Percentiles rank a stretch among this genome's conserved stretches.
Evolutionary conservation across 352 stramenopile genomes (phyloP).

Genomic region (Globisporangium alternatum): DNA sequence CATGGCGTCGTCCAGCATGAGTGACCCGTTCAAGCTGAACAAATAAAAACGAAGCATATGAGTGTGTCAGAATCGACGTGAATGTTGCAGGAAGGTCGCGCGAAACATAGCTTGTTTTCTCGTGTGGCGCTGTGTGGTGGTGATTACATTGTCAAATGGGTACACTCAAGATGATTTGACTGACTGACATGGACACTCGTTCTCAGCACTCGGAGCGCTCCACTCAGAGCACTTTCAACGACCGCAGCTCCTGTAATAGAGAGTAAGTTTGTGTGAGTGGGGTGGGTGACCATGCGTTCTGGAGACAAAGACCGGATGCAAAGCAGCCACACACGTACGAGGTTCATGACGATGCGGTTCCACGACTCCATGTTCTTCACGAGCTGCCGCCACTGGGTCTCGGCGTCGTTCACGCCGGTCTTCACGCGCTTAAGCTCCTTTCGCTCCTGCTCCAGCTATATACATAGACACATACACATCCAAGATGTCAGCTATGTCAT

Average conservation of each 20-base stretch:
- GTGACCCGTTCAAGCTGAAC: neutral
- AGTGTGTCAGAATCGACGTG: neutral
- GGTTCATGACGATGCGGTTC: slow-evolving; percentile 83
- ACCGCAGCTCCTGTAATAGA: neutral
- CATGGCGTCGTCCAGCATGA: neutral
- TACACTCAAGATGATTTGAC: neutral
- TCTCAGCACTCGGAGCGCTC: neutral
- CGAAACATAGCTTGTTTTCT: neutral
- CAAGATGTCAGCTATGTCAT: neutral
- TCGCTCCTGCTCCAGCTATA: slow-evolving; percentile 44
- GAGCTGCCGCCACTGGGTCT: slow-evolving; percentile 71
- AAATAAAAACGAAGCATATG: neutral
- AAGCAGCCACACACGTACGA: slow-evolving; percentile 33
- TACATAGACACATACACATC: neutral
- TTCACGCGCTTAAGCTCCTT: slow-evolving; percentile 26
- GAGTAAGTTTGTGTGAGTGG: neutral
- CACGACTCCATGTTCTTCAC: slow-evolving; percentile 86
- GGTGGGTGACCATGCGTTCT: too few species aligned
- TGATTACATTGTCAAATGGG: neutral
- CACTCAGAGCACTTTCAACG: slow-evolving; percentile 3
- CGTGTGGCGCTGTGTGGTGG: neutral
- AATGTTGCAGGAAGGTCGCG: slow-evolving; percentile 5
- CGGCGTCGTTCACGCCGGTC: slow-evolving; percentile 28
- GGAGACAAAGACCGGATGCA: neutral
- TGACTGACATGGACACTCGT: neutral